phyloP scores from a whole-genome alignment of 2,329 filamentous ascomycete genomes.

The Phyllosticta citribraziliensis region DNA sequence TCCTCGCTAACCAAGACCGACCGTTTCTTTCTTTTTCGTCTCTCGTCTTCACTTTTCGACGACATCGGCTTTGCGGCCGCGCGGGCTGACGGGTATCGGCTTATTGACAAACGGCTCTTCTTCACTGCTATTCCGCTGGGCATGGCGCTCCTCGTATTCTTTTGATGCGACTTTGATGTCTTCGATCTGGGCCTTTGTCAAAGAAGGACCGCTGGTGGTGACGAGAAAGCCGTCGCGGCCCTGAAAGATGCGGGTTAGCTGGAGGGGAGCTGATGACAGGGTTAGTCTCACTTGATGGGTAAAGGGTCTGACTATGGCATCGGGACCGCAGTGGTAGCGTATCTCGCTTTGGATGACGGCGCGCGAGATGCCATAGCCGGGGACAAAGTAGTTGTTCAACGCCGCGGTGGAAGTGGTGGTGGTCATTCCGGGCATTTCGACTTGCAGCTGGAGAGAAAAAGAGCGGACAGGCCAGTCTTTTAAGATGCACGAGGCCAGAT shows the following conservation, averaged over 20 bases:
- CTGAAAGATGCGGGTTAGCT: constrained; percentile 15
- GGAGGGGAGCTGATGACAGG: background rate
- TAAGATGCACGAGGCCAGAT: background rate
- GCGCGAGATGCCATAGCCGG: constrained; percentile 33
- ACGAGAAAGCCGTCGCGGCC: constrained; percentile 34
- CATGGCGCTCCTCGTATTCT: constrained; percentile 33
- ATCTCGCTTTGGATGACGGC: constrained; percentile 36
- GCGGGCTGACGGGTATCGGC: constrained; percentile 25
- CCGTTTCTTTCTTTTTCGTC: background rate
- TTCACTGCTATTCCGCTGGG: constrained; percentile 21
- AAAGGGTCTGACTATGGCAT: constrained; percentile 33
- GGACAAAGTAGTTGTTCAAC: constrained; percentile 32
- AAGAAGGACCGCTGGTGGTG: constrained; percentile 29
- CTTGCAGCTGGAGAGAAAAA: background rate
- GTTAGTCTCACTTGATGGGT: constrained; percentile 29
- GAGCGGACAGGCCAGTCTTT: background rate
- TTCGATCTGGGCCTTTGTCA: constrained; percentile 36
- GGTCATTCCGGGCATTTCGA: constrained; percentile 11
- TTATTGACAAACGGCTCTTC: constrained; percentile 26
- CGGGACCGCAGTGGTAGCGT: constrained; percentile 33
- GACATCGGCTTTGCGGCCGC: background rate
- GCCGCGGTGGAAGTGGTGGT: constrained; percentile 3
- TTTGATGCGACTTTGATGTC: constrained; percentile 30
- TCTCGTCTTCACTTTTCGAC: background rate
- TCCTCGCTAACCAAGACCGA: background rate